phyloP scores from a whole-genome alignment of 805 yeast species.

The Cyberlindnera bimundalis region DNA sequence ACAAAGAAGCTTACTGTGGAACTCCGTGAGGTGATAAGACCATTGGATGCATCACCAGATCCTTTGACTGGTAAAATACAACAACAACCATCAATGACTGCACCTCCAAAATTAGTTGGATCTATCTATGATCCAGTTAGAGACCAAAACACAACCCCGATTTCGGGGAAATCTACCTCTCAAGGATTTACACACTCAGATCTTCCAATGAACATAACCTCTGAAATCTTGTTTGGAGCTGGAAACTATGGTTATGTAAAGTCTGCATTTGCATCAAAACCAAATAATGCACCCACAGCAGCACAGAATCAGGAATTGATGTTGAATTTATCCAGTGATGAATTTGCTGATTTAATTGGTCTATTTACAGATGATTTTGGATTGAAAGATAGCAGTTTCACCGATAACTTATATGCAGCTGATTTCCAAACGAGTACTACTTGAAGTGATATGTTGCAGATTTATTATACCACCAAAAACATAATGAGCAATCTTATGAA shows the following conservation, averaged over 20 bases:
- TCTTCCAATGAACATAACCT: neutral
- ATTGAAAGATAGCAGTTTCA: neutral
- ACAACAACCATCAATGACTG: neutral
- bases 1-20: neutral
- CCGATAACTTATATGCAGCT: too few species aligned
- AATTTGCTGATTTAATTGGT: constrained; percentile 4
- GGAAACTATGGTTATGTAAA: neutral
- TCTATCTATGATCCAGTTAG: constrained; percentile 3
- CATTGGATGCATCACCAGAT: neutral
- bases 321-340: neutral
- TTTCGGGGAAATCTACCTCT: too few species aligned
- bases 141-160: neutral
- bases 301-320: neutral
- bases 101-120: neutral
- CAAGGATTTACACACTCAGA: too few species aligned
- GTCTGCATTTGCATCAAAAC: neutral
- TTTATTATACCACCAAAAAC: too few species aligned
- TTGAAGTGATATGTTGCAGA: too few species aligned
- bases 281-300: neutral
- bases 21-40: neutral
- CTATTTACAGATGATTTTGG: constrained; percentile 3
- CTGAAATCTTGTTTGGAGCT: neutral
- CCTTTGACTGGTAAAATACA: neutral
- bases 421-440: too few species aligned
- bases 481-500: constrained; percentile 4